Evolutionary conservation across 257 asterid genomes (phyloP), one percentile per base, ranked within the genome.

Genomic region (Jaltomata sinuosa): DNA sequence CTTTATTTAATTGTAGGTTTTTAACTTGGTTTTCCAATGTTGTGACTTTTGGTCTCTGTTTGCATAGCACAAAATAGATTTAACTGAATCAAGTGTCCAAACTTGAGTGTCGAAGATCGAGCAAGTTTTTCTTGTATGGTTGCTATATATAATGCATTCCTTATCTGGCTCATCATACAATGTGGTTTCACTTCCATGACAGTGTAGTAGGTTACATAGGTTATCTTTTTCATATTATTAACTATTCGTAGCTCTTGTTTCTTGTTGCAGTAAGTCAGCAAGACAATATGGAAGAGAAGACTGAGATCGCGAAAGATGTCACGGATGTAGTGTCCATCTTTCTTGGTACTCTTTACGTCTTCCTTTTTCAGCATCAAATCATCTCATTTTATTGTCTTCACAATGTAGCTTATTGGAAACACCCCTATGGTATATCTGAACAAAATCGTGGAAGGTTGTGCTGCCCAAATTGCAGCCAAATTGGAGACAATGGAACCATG

Each of bases 371-470:
- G 18, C 29, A 21, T 14, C 11, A 38, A 12, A 47, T 29, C 50
- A 57, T 31, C 52, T 27, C 36, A 47, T 61, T 38, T 64, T 57
- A 57, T 15, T 72, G 62, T 14, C 12, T 71, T 36, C 40, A 49
- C 15, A 38, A 27, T 45, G 15, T 72, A 89, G 90, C 61, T 89
- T 29, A 87, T 90, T 59, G 91, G 92, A 52, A 79, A 85, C 25
- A 90, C 93, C 12, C 93, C 91, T 25, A 84, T 90, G 91, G 88
- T 90, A 10, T 90, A 88, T 79, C 87, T 90, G 21, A 88, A 88
- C 85, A 90, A 88, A 5, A 86, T 88, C 27, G 85, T 62, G 1
- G 87, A 90, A 50, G 93, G 89, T 64, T 88, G 89, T 45, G 87
- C 67, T 11, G 93, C 87, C 2, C 79, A 85, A 38, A 82, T 90